A percentile compares a stretch with the other conserved stretches of the same genome.
Evolutionary conservation across 345 rosid genomes (phyloP).

Genomic region (Streptanthus diversifolius): DNA sequence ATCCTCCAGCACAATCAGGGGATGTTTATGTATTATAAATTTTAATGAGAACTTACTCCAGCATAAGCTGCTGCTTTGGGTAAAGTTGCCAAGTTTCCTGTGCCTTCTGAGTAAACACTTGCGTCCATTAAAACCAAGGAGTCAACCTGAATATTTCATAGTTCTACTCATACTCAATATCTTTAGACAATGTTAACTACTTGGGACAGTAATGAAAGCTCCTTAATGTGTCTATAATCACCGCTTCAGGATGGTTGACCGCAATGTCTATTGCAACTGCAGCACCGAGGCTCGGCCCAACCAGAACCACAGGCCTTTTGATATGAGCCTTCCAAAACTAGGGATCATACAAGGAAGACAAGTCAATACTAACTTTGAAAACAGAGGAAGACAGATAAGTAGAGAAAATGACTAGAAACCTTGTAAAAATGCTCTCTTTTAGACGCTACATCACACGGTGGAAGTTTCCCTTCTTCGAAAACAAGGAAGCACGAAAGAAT

Average conservation of each 20-base stretch:
- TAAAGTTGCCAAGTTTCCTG: slow-evolving; percentile 71
- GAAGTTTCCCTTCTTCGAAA: slow-evolving; percentile 55
- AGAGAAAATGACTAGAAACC: slow-evolving; percentile 41
- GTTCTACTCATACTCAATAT: not conserved
- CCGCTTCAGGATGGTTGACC: slow-evolving; percentile 77
- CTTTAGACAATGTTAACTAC: not conserved
- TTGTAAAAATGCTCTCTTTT: slow-evolving; percentile 78
- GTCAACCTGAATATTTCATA: slow-evolving; percentile 50
- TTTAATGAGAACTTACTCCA: slow-evolving; percentile 50
- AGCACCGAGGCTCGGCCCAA: slow-evolving; percentile 97
- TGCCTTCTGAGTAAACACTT: slow-evolving; percentile 88
- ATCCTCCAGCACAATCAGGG: not conserved
- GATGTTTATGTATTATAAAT: not conserved
- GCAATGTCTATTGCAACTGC: slow-evolving; percentile 88
- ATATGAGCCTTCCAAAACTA: slow-evolving; percentile 89
- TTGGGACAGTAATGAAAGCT: not conserved
- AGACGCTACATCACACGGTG: slow-evolving; percentile 59
- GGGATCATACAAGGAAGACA: not conserved
- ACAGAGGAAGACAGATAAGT: not conserved
- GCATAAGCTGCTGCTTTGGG: slow-evolving; percentile 76
- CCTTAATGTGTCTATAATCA: slow-evolving; percentile 32
- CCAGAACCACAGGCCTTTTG: slow-evolving; percentile 70
- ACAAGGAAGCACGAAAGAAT: not conserved
- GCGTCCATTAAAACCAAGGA: slow-evolving; percentile 81
- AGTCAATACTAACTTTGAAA: not conserved